Conservation (phyloP, 1,284 basidiomycete species). For the Cryptococcus sp. region DNA sequence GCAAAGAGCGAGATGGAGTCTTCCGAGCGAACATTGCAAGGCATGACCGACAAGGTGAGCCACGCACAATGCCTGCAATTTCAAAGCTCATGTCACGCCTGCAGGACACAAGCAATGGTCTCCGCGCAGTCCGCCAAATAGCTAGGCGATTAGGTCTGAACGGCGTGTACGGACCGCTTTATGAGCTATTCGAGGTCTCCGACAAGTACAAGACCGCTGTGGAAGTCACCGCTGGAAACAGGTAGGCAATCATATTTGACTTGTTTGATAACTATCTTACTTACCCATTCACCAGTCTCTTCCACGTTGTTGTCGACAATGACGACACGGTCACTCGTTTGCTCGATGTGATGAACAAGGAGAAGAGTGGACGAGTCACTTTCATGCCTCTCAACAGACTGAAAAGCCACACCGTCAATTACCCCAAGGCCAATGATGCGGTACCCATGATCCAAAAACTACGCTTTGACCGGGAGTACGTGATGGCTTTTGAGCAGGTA, state of each 20-base stretch:
- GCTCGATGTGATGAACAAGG: conserved; percentile 87
- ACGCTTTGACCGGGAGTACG: conserved; percentile 68
- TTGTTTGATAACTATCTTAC: neutral
- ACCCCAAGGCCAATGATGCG: conserved; percentile 81
- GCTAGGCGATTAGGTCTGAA: conserved; percentile 70
- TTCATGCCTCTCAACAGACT: conserved; percentile 99
- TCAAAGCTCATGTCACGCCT: neutral
- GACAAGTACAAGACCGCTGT: conserved; percentile 93
- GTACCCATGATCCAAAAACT: conserved; percentile 85
- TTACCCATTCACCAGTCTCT: conserved; percentile 63
- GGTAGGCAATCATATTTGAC: conserved; percentile 56
- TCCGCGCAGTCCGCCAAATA: conserved; percentile 81
- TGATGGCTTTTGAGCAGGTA: conserved; percentile 84
- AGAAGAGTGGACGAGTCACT: conserved; percentile 90
- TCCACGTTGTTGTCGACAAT: conserved; percentile 96
- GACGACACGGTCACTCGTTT: conserved; percentile 87
- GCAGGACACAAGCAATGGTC: conserved; percentile 84
- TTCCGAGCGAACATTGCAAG: conserved; percentile 75
- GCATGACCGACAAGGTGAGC: conserved; percentile 92
- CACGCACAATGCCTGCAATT: neutral
- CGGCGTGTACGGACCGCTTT: conserved; percentile 87
- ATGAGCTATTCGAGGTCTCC: conserved; percentile 87
- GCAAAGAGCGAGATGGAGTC: conserved; percentile 77
- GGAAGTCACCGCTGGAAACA: conserved; percentile 91
- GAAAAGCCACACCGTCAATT: conserved; percentile 65